Evolutionary conservation across 2,329 filamentous ascomycete genomes (phyloP).

Genomic region (Basipetospora chlamydospora): DNA sequence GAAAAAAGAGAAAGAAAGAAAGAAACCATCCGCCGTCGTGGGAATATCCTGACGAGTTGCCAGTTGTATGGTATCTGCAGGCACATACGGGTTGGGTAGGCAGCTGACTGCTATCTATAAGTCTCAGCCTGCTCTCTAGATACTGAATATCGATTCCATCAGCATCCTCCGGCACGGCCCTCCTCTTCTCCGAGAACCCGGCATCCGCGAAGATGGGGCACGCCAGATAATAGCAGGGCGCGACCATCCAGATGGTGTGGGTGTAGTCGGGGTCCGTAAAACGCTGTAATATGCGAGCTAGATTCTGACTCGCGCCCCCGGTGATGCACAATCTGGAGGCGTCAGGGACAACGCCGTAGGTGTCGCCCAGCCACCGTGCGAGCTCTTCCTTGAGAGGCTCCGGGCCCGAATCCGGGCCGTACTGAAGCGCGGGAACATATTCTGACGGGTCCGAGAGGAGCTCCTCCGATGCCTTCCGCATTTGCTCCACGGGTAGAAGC

Average conservation of each 20-base stretch:
- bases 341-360: slow-evolving; percentile 34
- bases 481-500: slow-evolving; percentile 50
- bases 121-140: slow-evolving; percentile 23
- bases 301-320: slow-evolving; percentile 71
- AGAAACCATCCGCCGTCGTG: too few species aligned
- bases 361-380: slow-evolving; percentile 52
- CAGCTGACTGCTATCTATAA: background rate
- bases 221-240: slow-evolving; percentile 73
- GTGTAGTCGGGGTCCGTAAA: slow-evolving; percentile 71
- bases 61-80: too few species aligned
- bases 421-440: slow-evolving; percentile 53
- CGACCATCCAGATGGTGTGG: slow-evolving; percentile 61
- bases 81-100: background rate
- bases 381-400: slow-evolving; percentile 53
- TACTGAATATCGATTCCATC: slow-evolving; percentile 59
- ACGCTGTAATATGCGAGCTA: slow-evolving; percentile 62
- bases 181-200: slow-evolving; percentile 53
- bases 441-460: slow-evolving; percentile 46
- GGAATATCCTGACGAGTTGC: too few species aligned
- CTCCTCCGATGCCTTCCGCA: slow-evolving; percentile 44
- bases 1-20: too few species aligned
- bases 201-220: slow-evolving; percentile 76
- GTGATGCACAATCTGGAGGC: slow-evolving; percentile 60
- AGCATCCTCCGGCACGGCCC: slow-evolving; percentile 60
- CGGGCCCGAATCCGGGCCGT: slow-evolving; percentile 67